A percentile compares a stretch with the other conserved stretches of the same genome.
Evolutionary conservation across 1,284 basidiomycete genomes (phyloP).

Genomic region (Fomitopsis pinicola): DNA sequence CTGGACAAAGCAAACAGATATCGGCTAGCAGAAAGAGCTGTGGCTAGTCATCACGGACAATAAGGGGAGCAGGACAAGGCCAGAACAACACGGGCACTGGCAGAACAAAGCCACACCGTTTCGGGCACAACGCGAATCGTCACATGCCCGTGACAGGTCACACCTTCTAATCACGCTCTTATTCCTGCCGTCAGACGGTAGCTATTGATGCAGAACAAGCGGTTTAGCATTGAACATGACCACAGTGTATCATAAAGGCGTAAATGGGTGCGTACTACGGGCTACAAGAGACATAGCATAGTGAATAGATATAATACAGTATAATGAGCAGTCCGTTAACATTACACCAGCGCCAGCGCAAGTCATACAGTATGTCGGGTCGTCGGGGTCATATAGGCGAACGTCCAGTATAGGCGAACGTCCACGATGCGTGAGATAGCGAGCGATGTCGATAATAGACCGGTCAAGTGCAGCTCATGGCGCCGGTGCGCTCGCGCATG

Average conservation of each 20-base stretch:
- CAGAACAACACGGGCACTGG: background rate
- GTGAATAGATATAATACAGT: constrained; percentile 20
- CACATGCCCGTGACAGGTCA: constrained; percentile 5
- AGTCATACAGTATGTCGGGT: constrained; percentile 14
- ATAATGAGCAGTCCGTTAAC: constrained; percentile 11
- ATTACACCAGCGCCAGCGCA: constrained; percentile 23
- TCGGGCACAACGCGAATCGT: constrained; percentile 5
- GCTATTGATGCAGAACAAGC: background rate
- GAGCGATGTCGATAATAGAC: background rate
- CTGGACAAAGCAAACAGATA: background rate
- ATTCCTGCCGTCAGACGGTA: no score
- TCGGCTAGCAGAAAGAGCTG: background rate
- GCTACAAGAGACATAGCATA: constrained; percentile 7
- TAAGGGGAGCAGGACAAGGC: background rate
- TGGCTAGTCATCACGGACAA: background rate
- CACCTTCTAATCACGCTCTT: background rate
- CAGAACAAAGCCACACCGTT: background rate
- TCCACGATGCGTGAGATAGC: background rate
- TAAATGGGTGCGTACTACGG: constrained; percentile 1
- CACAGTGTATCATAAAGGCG: constrained; percentile 10
- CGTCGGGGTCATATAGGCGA: background rate
- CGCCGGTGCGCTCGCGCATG: constrained; percentile 29
- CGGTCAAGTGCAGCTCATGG: constrained; percentile 9
- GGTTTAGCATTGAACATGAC: background rate
- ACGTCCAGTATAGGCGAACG: background rate